Conservation (phyloP, 1,139 yeast genomes). For the Taiozyma sp. region DNA sequence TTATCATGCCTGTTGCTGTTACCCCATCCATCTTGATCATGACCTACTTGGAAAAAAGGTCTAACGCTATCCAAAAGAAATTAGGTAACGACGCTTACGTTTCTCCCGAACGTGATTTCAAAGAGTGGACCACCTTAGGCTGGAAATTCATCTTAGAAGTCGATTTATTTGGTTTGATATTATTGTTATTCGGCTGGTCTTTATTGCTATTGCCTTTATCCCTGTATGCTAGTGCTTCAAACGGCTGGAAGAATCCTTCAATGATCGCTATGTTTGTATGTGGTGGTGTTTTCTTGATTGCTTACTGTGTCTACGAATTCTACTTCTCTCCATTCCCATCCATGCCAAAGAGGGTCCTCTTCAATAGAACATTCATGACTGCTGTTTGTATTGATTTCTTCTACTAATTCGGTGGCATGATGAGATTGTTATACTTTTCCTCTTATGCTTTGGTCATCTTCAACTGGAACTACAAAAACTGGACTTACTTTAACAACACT, state of each 20-base stretch:
- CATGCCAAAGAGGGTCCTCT: constrained; percentile 28
- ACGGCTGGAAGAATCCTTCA: constrained; percentile 32
- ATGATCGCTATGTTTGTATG: constrained; percentile 33
- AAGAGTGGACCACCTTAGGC: constrained; percentile 1
- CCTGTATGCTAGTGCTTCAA: constrained; percentile 24
- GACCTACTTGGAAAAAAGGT: constrained; percentile 27
- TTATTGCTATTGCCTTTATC: constrained; percentile 32
- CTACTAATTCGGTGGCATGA: constrained; percentile 25
- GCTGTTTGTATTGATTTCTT: constrained; percentile 27
- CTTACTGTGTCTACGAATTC: constrained; percentile 25
- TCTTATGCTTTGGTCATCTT: constrained; percentile 25
- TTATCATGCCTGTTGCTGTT: constrained; percentile 31
- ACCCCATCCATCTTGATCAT: constrained; percentile 29
- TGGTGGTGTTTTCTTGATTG: constrained; percentile 29
- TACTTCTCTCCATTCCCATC: constrained; percentile 29
- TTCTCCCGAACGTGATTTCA: neutral
- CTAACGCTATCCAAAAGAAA: constrained; percentile 16
- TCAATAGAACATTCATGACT: constrained; percentile 30
- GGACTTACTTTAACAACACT: constrained; percentile 32
- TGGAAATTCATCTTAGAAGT: constrained; percentile 25
- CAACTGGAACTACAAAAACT: constrained; percentile 24
- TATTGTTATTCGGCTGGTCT: constrained; percentile 31
- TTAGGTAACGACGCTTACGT: constrained; percentile 8
- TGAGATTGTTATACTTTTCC: constrained; percentile 25
- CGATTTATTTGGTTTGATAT: constrained; percentile 30